These are phyloP conservation scores for Rhizopus arrhizus DNA, from an alignment of 371 early-diverging fungal genomes.

Conservation along the genomic window DNA sequence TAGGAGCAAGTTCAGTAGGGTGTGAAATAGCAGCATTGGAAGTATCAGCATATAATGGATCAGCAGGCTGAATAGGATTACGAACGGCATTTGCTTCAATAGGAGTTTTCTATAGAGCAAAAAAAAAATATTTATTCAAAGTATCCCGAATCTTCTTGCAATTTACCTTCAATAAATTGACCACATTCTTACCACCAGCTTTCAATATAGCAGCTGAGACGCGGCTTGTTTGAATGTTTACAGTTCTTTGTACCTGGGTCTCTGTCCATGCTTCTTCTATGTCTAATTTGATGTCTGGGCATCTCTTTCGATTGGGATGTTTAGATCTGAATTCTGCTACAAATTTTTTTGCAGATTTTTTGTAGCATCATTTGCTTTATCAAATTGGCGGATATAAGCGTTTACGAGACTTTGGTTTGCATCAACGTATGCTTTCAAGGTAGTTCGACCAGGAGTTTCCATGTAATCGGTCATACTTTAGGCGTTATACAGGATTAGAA, in stretches of 20 bases:
- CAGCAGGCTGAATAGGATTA: constrained; percentile 23
- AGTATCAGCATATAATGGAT: constrained; percentile 21
- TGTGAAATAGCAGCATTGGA: constrained; percentile 18
- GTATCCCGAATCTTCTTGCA: constrained; percentile 21
- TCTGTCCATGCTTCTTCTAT: constrained; percentile 21
- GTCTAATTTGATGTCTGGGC: constrained; percentile 22
- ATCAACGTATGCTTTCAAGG: constrained; percentile 23
- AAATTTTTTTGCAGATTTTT: constrained; percentile 18
- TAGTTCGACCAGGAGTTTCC: constrained; percentile 16
- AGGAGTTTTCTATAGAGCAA: constrained; percentile 21
- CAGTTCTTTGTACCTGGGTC: constrained; percentile 19
- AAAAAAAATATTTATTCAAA: constrained; percentile 23
- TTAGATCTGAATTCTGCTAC: constrained; percentile 21
- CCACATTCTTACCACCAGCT: constrained; percentile 17
- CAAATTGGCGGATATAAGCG: constrained; percentile 23
- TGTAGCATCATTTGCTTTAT: constrained; percentile 21
- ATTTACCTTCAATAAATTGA: constrained; percentile 27
- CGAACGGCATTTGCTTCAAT: constrained; percentile 22
- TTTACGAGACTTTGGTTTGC: constrained; percentile 22
- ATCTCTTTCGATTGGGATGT: constrained; percentile 24
- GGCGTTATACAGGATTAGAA: constrained; percentile 14
- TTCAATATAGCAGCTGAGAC: constrained; percentile 24
- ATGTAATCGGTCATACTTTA: constrained; percentile 19
- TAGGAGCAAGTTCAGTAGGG: constrained; percentile 21
- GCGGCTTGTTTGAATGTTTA: constrained; percentile 22